Evolutionary conservation across 2,329 filamentous ascomycete genomes (phyloP), one percentile per base, ranked within the genome.

Genomic region (Penicillium rolfsii): DNA sequence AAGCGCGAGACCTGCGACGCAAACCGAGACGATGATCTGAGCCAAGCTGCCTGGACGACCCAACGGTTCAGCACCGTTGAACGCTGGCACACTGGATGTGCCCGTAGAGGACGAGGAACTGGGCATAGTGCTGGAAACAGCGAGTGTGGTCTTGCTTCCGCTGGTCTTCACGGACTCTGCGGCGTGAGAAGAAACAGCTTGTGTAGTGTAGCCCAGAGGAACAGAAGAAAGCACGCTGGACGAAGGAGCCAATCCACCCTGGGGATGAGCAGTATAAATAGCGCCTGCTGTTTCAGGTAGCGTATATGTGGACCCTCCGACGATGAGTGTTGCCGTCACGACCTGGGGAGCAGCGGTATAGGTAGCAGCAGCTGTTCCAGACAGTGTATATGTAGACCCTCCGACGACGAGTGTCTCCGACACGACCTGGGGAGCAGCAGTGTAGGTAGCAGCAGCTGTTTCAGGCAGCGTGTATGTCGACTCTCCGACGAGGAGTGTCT

Each of bases 11-110:
- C 43, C 43, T 26, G 5, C 5, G 43, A 46, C 24, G 43, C 8
- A 24, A 26, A 46, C 43, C 19, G 43, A 28, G 43, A 11, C 24
- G 7, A 46, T 46, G 43, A 46, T 28, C 43, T 46, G 43, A 46
- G 43, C 43, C 19, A 11, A 46, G 43, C 19, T 46, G 3, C 19
- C 4, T 46, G 43, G 24, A 46, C 24, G 43, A 46, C 43, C 43
- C 43, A 46, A 46, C 43, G 43, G 26, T 46, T 46, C 43, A 46
- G 43, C 43, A 26, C 43, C 43, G 26, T 46, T 46, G 43, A 46
- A 46, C 43, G 43, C 43, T 26, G 19, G 43, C 43, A 26, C 19
- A 46, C 8, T 33, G 30, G 43, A 24, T 46, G 43, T 46, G 6
- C 43, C 43, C 19, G 43, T 26, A 28, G 43, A 46, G 43, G 24